Percentiles rank a stretch among this genome's conserved stretches.
Evolutionary conservation across 2,329 filamentous ascomycete species (phyloP).

Genomic region (Phialophora chinensis): DNA sequence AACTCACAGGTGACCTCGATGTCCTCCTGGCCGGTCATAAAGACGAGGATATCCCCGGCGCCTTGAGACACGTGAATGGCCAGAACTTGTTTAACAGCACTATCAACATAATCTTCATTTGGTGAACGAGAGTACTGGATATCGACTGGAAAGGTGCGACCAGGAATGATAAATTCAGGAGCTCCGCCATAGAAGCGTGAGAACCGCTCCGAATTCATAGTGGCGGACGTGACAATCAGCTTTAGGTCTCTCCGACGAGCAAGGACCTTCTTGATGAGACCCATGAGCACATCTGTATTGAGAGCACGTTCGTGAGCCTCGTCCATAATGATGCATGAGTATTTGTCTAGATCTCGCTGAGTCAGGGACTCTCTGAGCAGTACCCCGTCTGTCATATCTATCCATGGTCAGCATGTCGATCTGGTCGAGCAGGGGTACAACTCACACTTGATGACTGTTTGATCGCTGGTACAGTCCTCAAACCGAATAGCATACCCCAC

Average conservation of each 20-base stretch:
- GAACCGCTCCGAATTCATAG: constrained; percentile 97
- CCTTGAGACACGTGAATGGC: constrained; percentile 96
- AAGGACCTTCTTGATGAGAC: constrained; percentile 95
- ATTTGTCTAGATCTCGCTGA: constrained; percentile 90
- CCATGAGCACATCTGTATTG: constrained; percentile 97
- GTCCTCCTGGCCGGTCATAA: constrained; percentile 99
- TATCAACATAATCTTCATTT: constrained; percentile 97
- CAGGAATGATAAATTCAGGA: constrained; percentile 94
- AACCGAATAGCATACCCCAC: constrained; percentile 98
- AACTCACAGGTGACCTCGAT: constrained; percentile 97
- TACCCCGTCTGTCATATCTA: constrained; percentile 95
- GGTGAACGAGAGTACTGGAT: constrained; percentile 94
- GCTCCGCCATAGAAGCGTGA: constrained; percentile 95
- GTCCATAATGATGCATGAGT: constrained; percentile 99
- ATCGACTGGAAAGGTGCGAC: constrained; percentile 95
- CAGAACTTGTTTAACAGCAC: constrained; percentile 92
- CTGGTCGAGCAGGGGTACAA: constrained; percentile 23
- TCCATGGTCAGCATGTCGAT: constrained; percentile 26
- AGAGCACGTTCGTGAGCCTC: constrained; percentile 96
- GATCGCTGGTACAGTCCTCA: constrained; percentile 94
- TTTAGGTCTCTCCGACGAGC: constrained; percentile 89
- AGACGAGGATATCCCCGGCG: constrained; percentile 90
- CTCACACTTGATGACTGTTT: constrained; percentile 87
- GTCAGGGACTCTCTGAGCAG: constrained; percentile 90
- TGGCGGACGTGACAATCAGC: constrained; percentile 95